Conservation (phyloP, 164 flowering plant species). For the Vitis rotundifolia region DNA sequence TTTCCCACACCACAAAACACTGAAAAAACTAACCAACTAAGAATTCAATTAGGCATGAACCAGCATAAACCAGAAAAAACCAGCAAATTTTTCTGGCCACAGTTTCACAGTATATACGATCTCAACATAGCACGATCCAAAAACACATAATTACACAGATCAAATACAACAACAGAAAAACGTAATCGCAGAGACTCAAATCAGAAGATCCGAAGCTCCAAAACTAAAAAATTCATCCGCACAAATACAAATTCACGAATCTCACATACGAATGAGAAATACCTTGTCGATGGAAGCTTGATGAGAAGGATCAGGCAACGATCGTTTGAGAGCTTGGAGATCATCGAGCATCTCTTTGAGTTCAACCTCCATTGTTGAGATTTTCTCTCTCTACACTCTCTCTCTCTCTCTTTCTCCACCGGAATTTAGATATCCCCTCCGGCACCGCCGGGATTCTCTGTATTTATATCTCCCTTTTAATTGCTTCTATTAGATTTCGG, state of each 20-base stretch:
- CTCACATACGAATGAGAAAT: background rate
- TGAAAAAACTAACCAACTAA: no score
- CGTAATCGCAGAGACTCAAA: no score
- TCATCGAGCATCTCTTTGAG: slow-evolving; percentile 55
- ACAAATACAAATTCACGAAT: background rate
- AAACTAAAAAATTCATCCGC: background rate
- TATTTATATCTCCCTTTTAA: no score
- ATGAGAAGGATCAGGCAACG: slow-evolving; percentile 46
- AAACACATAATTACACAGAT: background rate
- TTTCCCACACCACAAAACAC: no score
- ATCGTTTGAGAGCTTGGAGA: slow-evolving; percentile 49
- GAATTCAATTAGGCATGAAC: background rate
- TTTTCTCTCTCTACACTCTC: slow-evolving; percentile 2
- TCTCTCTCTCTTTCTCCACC: slow-evolving; percentile 5
- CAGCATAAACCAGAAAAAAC: background rate
- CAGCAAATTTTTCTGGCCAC: background rate
- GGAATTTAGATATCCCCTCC: background rate
- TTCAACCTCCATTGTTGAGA: slow-evolving; percentile 68
- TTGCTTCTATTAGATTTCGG: no score
- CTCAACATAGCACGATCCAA: background rate
- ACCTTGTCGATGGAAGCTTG: slow-evolving; percentile 54
- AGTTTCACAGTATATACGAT: background rate
- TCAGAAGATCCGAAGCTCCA: no score
- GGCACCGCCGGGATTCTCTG: no score
- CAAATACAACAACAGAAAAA: background rate